Percentiles rank a stretch among this genome's conserved stretches.
phyloP scores from a whole-genome alignment of 495 filamentous ascomycete species.

The Tirmania nivea region DNA sequence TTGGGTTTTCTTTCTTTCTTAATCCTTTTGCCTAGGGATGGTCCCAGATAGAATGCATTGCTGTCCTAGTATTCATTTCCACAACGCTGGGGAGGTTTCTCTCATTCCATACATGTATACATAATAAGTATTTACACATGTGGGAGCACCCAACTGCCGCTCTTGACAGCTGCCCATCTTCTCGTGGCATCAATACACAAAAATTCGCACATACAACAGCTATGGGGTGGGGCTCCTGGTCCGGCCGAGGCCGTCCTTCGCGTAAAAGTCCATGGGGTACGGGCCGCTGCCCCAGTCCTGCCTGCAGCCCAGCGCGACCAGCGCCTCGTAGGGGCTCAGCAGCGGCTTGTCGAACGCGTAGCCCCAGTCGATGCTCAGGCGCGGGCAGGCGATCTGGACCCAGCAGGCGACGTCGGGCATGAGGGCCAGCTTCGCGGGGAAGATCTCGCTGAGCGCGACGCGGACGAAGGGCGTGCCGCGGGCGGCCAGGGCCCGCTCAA shows the following conservation, averaged over 20 bases:
- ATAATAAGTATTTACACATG: too few species aligned
- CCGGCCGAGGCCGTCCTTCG: slow-evolving; percentile 71
- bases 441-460: slow-evolving; percentile 75
- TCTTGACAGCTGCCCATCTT: too few species aligned
- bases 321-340: slow-evolving; percentile 83
- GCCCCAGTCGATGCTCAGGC: slow-evolving; percentile 94
- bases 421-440: slow-evolving; percentile 78
- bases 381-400: slow-evolving; percentile 92
- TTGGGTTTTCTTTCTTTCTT: too few species aligned
- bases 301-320: slow-evolving; percentile 54
- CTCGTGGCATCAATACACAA: too few species aligned
- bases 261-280: slow-evolving; percentile 98
- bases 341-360: slow-evolving; percentile 82
- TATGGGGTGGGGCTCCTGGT: too few species aligned
- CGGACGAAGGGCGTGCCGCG: slow-evolving; percentile 59
- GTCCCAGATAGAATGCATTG: too few species aligned
- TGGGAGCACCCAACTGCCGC: too few species aligned
- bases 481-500: slow-evolving; percentile 49
- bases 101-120: too few species aligned
- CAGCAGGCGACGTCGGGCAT: slow-evolving; percentile 89
- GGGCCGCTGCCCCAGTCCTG: slow-evolving; percentile 48
- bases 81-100: too few species aligned
- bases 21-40: too few species aligned
- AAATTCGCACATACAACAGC: too few species aligned
- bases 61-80: too few species aligned